Conservation (phyloP, 2,329 filamentous ascomycete species). For the Trematosphaeria pertusa region DNA sequence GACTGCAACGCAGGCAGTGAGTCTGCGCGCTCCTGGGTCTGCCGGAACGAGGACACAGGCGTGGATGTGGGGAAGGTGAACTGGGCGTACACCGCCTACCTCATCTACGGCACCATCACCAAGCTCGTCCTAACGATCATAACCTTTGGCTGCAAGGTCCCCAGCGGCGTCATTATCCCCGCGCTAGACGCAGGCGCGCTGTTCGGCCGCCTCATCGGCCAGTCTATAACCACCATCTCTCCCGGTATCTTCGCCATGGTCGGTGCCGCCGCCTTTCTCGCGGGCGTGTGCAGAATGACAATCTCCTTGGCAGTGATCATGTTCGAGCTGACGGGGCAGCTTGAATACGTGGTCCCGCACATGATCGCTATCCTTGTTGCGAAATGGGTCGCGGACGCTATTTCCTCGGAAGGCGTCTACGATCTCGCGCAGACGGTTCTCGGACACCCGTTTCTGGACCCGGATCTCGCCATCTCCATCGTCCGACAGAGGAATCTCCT, state of each 20-base stretch:
- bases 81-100: conserved; percentile 57
- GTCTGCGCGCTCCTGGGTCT: conserved; percentile 55
- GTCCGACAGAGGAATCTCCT: conserved; percentile 49
- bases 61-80: conserved; percentile 31
- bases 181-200: conserved; percentile 64
- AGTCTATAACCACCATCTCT: conserved; percentile 54
- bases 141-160: conserved; percentile 67
- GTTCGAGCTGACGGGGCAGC: conserved; percentile 66
- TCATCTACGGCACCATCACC: conserved; percentile 60
- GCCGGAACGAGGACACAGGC: conserved; percentile 54
- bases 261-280: conserved; percentile 64
- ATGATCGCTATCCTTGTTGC: conserved; percentile 67
- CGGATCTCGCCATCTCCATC: conserved; percentile 55
- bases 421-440: conserved; percentile 66
- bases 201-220: conserved; percentile 62
- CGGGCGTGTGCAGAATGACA: conserved; percentile 66
- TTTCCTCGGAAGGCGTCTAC: conserved; percentile 63
- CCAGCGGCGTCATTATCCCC: conserved; percentile 67
- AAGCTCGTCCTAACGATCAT: conserved; percentile 65
- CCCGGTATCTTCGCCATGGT: conserved; percentile 68
- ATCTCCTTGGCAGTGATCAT: conserved; percentile 66
- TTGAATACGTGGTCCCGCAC: conserved; percentile 64
- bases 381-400: conserved; percentile 65
- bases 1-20: conserved; percentile 54
- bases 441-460: conserved; percentile 65